Percentiles rank a stretch among this genome's conserved stretches.
Conservation (phyloP, 2,329 filamentous ascomycete genomes). For the Escovopsis sp. region DNA sequence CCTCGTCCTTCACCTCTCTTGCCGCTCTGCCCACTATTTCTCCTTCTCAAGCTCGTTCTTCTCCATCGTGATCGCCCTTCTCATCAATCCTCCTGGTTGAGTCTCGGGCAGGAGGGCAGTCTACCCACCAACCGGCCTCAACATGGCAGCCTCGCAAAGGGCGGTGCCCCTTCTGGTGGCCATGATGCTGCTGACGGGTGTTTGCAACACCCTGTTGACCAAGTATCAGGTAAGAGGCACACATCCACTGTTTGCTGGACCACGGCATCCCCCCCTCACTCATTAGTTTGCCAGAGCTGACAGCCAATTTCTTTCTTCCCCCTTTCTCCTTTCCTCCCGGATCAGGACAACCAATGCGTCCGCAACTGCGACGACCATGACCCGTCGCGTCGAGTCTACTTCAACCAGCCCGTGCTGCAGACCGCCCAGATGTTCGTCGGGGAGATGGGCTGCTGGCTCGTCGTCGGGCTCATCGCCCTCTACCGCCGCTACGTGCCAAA, state of each 20-base stretch:
- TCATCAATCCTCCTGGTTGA: too few relatives aligned
- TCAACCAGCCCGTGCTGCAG: constrained; percentile 92
- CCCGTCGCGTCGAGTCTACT: constrained; percentile 50
- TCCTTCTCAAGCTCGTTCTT: too few relatives aligned
- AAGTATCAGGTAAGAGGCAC: constrained; percentile 71
- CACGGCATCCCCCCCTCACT: too few relatives aligned
- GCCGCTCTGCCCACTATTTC: too few relatives aligned
- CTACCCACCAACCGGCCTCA: neutral
- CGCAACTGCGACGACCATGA: constrained; percentile 65
- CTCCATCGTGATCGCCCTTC: too few relatives aligned
- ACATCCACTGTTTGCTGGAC: neutral
- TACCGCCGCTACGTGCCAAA: constrained; percentile 41
- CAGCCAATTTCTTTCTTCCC: too few relatives aligned
- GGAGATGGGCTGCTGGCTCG: constrained; percentile 90
- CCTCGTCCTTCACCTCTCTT: too few relatives aligned
- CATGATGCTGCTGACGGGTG: constrained; percentile 93
- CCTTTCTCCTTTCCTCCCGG: too few relatives aligned
- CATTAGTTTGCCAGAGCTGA: neutral
- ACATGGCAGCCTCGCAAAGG: constrained; percentile 51
- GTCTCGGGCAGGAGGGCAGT: too few relatives aligned
- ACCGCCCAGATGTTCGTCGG: constrained; percentile 97
- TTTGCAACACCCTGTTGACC: constrained; percentile 91
- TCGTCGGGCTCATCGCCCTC: constrained; percentile 55
- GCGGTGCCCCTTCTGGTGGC: constrained; percentile 73
- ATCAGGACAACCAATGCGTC: constrained; percentile 89